Percentiles rank a stretch among this genome's conserved stretches.
These are phyloP conservation scores for Hypoxylon subgilvum DNA, from an alignment of 495 filamentous ascomycete species.

Conservation along the genomic window DNA sequence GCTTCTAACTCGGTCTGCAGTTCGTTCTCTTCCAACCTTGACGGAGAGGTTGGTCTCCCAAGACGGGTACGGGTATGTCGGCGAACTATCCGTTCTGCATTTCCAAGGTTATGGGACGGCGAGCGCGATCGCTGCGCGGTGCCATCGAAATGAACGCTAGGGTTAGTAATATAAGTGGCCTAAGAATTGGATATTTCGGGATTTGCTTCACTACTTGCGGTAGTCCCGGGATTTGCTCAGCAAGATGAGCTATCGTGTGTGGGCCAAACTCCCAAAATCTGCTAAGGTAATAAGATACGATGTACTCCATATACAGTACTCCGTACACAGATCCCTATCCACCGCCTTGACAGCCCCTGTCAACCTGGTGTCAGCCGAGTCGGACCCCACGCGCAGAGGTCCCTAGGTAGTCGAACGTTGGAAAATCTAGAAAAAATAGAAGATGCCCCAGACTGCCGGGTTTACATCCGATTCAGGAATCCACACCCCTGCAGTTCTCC, in stretches of 20 bases:
- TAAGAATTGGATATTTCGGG: slow-evolving; percentile 12
- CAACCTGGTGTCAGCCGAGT: slow-evolving; percentile 30
- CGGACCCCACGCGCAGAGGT: slow-evolving; percentile 30
- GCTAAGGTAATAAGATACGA: too few relatives aligned
- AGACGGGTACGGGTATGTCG: slow-evolving; percentile 22
- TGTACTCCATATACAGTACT: not conserved
- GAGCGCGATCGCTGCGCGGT: slow-evolving; percentile 30
- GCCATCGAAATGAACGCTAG: slow-evolving; percentile 26
- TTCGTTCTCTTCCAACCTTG: not conserved
- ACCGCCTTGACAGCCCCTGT: slow-evolving; percentile 15
- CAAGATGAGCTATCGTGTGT: not conserved
- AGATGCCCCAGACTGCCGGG: slow-evolving; percentile 41
- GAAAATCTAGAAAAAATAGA: slow-evolving; percentile 35
- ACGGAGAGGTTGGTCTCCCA: slow-evolving; percentile 1
- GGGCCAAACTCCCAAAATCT: slow-evolving; percentile 10
- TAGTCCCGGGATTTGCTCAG: slow-evolving; percentile 25
- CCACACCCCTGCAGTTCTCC: slow-evolving; percentile 29
- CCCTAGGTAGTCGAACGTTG: slow-evolving; percentile 18
- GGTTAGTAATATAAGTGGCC: slow-evolving; percentile 34
- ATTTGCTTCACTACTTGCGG: slow-evolving; percentile 27
- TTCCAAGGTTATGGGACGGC: slow-evolving; percentile 17
- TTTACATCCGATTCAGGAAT: slow-evolving; percentile 46
- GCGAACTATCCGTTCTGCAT: slow-evolving; percentile 18
- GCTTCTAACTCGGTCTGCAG: slow-evolving; percentile 5
- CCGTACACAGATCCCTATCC: slow-evolving; percentile 19